Base-by-base conservation (phyloP, 2,329 filamentous ascomycete genomes). In the Drechslerella stenobrocha region DNA sequence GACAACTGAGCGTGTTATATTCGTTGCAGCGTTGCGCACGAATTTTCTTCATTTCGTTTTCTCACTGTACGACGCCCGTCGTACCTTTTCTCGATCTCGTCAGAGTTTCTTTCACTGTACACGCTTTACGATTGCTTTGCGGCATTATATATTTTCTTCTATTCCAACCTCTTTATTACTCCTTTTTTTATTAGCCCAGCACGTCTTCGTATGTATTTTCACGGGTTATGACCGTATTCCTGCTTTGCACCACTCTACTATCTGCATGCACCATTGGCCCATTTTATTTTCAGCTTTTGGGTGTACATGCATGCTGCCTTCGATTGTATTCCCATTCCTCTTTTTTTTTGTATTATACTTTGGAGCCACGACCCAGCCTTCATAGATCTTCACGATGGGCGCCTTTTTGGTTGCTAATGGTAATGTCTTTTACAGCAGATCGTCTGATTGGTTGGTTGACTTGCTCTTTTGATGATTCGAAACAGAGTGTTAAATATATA, bases 1-100 rank as follows among this genome's bases (percentile, higher is more conserved):
- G 32, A 58, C 47, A 52, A 59, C 22, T 52, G 48, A 53, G 52
- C 45, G 48, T 42, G 37, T 11, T 6, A 28, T 35, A 22, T 47
- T 26, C 20, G 13, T 35, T 40, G 18, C 9, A 9, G 15, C 24
- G 5, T 18, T 42, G 26, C n/a, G n/a, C 18, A 4, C 30, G 26
- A 9, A 28, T 44, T 26, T 53, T 53, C 37, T 35, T 44, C 15
- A 20, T 44, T 22, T 18, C 26, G 24, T 7, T 15, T 40, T 30
- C 11, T n/a, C 32, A n/a, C n/a, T n/a, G n/a, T n/a, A n/a, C n/a
- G n/a, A n/a, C n/a, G n/a, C n/a, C n/a, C n/a, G n/a, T n/a, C n/a
- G n/a, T n/a, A n/a, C n/a, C n/a, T n/a, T n/a, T n/a, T n/a, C n/a
- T n/a, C n/a, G n/a, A n/a, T n/a, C n/a, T n/a, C n/a, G n/a, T n/a